These are phyloP conservation scores for Fusarium hostae DNA, from an alignment of 2,329 filamentous ascomycete genomes.

Conservation along the genomic window DNA sequence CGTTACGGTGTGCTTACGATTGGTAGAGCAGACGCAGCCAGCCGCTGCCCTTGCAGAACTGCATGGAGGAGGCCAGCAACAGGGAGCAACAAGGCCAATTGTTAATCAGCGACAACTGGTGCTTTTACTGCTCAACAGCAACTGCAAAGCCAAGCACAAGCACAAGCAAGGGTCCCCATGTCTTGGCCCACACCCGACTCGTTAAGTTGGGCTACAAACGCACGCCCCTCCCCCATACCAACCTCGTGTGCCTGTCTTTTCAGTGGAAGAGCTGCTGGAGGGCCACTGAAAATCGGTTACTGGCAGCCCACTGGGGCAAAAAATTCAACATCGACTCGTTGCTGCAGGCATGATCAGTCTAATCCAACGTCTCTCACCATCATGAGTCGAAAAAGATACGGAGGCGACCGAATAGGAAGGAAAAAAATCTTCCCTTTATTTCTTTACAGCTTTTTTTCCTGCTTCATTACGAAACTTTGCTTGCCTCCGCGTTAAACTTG, in stretches of 20 bases:
- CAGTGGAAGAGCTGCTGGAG: constrained; percentile 7
- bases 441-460: not conserved
- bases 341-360: constrained; percentile 16
- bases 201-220: not conserved
- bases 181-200: constrained; percentile 6
- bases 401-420: constrained; percentile 11
- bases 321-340: constrained; percentile 2
- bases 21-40: constrained; percentile 43
- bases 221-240: constrained; percentile 17
- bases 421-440: not conserved
- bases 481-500: not conserved
- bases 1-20: constrained; percentile 35
- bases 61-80: constrained; percentile 26
- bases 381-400: constrained; percentile 10
- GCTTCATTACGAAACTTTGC: not conserved
- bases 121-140: constrained; percentile 7
- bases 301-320: constrained; percentile 1
- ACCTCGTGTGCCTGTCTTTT: not conserved
- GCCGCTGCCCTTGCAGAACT: constrained; percentile 44
- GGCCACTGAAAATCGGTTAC: constrained; percentile 10
- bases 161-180: constrained; percentile 24
- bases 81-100: constrained; percentile 16
- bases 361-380: constrained; percentile 9
- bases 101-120: constrained; percentile 11
- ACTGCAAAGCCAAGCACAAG: not conserved